These are phyloP conservation scores for Tetrapisispora iriomotensis DNA, from an alignment of 805 yeast genomes.

Conservation along the genomic window DNA sequence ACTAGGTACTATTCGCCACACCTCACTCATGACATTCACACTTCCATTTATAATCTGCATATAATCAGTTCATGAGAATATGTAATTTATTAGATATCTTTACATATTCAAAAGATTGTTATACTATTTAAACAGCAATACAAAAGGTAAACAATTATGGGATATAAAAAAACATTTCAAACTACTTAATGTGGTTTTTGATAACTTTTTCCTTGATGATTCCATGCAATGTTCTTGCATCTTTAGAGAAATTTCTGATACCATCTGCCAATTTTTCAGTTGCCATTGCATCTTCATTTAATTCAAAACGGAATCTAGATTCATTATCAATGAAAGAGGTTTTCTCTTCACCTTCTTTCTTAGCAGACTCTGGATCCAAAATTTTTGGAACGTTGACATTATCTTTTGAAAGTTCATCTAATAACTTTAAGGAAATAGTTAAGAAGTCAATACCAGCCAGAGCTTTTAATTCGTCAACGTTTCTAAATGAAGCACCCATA, in stretches of 20 bases:
- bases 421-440: slow-evolving; percentile 85
- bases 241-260: slow-evolving; percentile 93
- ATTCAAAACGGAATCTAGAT: slow-evolving; percentile 74
- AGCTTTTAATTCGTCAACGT: slow-evolving; percentile 85
- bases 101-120: too few relatives aligned
- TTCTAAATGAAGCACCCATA: slow-evolving; percentile 99
- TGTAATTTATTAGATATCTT: too few relatives aligned
- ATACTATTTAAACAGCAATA: too few relatives aligned
- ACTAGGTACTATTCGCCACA: too few relatives aligned
- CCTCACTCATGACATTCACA: too few relatives aligned
- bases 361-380: slow-evolving; percentile 59
- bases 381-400: slow-evolving; percentile 66
- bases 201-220: not conserved
- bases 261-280: slow-evolving; percentile 96
- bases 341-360: slow-evolving; percentile 42
- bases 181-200: not conserved
- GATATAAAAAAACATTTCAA: too few relatives aligned
- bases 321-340: slow-evolving; percentile 77
- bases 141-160: too few relatives aligned
- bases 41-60: too few relatives aligned
- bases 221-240: slow-evolving; percentile 65
- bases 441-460: slow-evolving; percentile 93
- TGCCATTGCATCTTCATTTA: slow-evolving; percentile 97
- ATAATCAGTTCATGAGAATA: too few relatives aligned
- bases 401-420: slow-evolving; percentile 77